Evolutionary conservation across 2,329 filamentous ascomycete species (phyloP), one percentile per base, ranked within the genome.

Genomic region (Verticillium isaacii): DNA sequence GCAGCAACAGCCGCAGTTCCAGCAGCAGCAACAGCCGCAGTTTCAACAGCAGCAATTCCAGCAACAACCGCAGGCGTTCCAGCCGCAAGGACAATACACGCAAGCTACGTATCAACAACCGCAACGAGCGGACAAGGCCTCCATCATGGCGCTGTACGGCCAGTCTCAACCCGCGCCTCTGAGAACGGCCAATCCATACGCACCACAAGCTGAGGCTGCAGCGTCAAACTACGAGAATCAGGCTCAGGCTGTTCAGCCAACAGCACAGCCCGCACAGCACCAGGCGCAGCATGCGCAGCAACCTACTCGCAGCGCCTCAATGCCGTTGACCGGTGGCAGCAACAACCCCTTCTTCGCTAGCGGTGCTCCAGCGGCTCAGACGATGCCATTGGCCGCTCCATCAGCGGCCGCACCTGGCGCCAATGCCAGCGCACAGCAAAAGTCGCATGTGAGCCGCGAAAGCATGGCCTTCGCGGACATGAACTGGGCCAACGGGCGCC

Each of bases 111-210:
- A 72, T 60, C 74, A 74, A 34, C 77, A 79, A 58, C 77, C 80
- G 17, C 77, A 78, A 52, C 78, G 83, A 36, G 82, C 87, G 34
- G 86, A 92, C 68, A 93, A 90, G 65, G 85, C 85, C 3, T 89
- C 89, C 5, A 94, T 95, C 63, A 80, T 94, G 73, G 89, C 91
- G 6, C 75, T 95, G 12, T 94, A 91, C 74, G 85, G 83, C 69
- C 87, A 85, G 70, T 80, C 84, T 8, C 82, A 86, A 58, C 73
- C 81, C 37, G 76, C 80, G 1, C 79, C 82, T 4, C 74, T 78
- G 34, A 66, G 75, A 19, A 64, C 65, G 4, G 41, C n/a, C 7
- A 50, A 50, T n/a, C 41, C 41, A 14, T 50, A 50, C 41, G 41
- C 41, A 5, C 7, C 41, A 12, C 41, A 50, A n/a, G 12, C 41